These are phyloP conservation scores for Ophiostoma sp. DNA, from an alignment of 2,329 filamentous ascomycete genomes.

Conservation along the genomic window DNA sequence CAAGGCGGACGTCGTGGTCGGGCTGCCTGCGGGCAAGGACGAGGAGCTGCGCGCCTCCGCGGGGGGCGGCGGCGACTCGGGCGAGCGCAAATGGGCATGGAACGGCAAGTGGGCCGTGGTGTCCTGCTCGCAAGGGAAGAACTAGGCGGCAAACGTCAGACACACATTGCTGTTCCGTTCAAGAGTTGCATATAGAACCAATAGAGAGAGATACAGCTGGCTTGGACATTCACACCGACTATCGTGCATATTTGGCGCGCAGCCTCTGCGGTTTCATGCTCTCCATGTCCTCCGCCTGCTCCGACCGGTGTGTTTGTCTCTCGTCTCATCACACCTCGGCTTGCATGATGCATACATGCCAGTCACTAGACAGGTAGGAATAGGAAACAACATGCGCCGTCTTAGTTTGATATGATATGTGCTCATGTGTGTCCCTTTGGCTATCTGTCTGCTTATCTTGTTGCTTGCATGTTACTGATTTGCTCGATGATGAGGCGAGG, in stretches of 20 bases:
- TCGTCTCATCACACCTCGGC: background rate
- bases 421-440: background rate
- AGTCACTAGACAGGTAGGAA: background rate
- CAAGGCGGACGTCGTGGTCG: slow-evolving; percentile 94
- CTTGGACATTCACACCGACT: background rate
- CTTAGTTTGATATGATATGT: background rate
- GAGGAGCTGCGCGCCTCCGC: slow-evolving; percentile 67
- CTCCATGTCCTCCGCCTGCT: background rate
- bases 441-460: background rate
- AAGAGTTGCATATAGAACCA: background rate
- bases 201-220: background rate
- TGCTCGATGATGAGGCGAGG: too few species aligned
- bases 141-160: background rate
- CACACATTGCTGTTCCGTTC: too few species aligned
- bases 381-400: slow-evolving; percentile 4
- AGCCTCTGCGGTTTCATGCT: background rate
- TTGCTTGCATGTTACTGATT: background rate
- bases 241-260: background rate
- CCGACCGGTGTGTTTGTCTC: background rate
- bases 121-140: slow-evolving; percentile 63
- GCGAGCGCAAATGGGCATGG: slow-evolving; percentile 86
- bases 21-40: slow-evolving; percentile 71
- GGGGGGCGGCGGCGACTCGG: slow-evolving; percentile 63
- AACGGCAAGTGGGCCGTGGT: slow-evolving; percentile 96
- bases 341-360: background rate